Evolutionary conservation across 1,284 basidiomycete species (phyloP), one percentile per base, ranked within the genome.

Genomic region (Papiliotrema laurentii): DNA sequence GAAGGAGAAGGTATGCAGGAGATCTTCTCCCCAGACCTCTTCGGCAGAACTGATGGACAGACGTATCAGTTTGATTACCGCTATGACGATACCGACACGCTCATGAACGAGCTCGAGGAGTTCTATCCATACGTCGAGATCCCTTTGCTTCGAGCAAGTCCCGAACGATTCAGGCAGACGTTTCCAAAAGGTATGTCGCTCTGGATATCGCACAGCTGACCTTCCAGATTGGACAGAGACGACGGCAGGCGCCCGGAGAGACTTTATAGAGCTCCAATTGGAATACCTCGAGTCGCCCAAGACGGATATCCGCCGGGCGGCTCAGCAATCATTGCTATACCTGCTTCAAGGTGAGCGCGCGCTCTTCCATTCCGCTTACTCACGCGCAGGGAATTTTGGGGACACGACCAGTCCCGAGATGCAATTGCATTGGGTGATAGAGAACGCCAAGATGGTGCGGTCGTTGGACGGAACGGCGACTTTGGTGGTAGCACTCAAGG

Each of bases 121-220:
- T 97, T 98, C 75, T 98, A 96, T 75, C 91, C 91, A 24, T 98
- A 97, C 75, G 85, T 94, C 50, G 94, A 98, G 76, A 90, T 92
- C 78, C 83, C 86, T 1, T 87, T 92, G 68, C 84, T 93, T 14
- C 82, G 83, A 3, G 89, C 93, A 77, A 92, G 92, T 69, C 76
- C 89, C 54, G 85, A 83, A 61, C 85, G 86, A 38, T 97, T 91
- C 86, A 82, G 86, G 63, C 85, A 86, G 37, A 87, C 84, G 36
- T 91, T 88, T 66, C 73, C 79, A 31, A 82, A 82, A 71, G 85
- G 88, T 85, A 62, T 58, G 79, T 74, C 43, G 43, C 6, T 7
- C 16, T n/a, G 5, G 25, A 27, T 5, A 14, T 21, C 28, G 26
- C 14, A 9, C 9, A 26, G 19, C 33, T 43, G 25, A 22, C 13